These are phyloP conservation scores for Apiosordaria backusii DNA, from an alignment of 495 filamentous ascomycete species.

Conservation along the genomic window DNA sequence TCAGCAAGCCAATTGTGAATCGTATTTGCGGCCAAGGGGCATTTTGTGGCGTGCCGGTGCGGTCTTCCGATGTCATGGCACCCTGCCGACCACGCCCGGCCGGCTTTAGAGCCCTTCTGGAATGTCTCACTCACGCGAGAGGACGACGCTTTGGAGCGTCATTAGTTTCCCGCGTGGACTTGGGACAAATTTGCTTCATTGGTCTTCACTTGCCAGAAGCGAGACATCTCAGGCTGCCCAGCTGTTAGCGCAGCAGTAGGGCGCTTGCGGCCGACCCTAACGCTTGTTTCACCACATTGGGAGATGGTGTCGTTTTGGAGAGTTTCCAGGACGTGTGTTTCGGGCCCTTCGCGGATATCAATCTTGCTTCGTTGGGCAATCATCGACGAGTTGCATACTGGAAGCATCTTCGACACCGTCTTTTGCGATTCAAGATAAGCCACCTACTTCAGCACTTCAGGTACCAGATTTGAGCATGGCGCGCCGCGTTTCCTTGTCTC, in stretches of 20 bases:
- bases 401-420: not conserved
- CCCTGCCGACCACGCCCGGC: not conserved
- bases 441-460: not conserved
- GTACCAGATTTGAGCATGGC: not conserved
- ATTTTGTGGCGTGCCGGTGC: not conserved
- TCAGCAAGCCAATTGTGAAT: not conserved
- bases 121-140: not conserved
- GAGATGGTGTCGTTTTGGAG: not conserved
- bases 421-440: too few relatives aligned
- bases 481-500: not conserved
- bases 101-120: not conserved
- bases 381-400: not conserved
- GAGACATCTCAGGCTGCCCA: not conserved
- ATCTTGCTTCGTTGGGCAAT: not conserved
- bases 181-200: not conserved
- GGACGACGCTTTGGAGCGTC: not conserved
- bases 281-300: not conserved
- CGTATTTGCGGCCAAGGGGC: not conserved
- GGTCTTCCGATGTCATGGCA: not conserved
- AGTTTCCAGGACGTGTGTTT: too few relatives aligned
- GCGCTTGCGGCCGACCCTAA: conserved; percentile 2
- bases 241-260: conserved; percentile 1
- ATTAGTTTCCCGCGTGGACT: not conserved
- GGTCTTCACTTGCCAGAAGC: not conserved
- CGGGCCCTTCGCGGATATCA: not conserved